Evolutionary conservation across 306 rosid species (phyloP).

Genomic region (Macrotyloma uniflorum): DNA sequence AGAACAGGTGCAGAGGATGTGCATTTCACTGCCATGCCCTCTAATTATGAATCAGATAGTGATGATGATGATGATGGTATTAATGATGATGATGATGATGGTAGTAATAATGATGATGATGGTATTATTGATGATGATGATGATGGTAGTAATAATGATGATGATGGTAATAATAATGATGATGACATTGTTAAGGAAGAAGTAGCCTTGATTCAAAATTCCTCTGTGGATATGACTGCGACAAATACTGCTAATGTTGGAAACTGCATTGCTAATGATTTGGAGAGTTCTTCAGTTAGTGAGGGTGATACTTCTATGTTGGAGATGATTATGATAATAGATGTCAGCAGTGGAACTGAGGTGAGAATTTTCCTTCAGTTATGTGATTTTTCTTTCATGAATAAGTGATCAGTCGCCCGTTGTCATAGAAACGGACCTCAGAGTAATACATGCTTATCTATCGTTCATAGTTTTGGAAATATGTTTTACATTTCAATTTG

Average conservation of each 20-base stretch:
- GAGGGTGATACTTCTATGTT: slow-evolving; percentile 50
- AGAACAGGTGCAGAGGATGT: slow-evolving; percentile 92
- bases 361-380: slow-evolving; percentile 42
- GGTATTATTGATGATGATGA: slow-evolving; percentile 29
- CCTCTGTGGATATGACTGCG: slow-evolving; percentile 37
- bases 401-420: not conserved
- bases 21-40: slow-evolving; percentile 67
- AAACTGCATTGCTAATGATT: slow-evolving; percentile 28
- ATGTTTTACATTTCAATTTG: not conserved
- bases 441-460: not conserved
- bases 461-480: slow-evolving; percentile 2
- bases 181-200: slow-evolving; percentile 43
- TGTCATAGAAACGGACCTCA: not conserved
- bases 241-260: slow-evolving; percentile 20
- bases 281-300: slow-evolving; percentile 41
- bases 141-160: slow-evolving; percentile 30
- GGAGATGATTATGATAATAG: slow-evolving; percentile 86
- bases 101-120: slow-evolving; percentile 34
- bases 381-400: not conserved
- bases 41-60: slow-evolving; percentile 52
- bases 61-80: slow-evolving; percentile 26
- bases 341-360: slow-evolving; percentile 79
- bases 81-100: slow-evolving; percentile 38
- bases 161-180: slow-evolving; percentile 26
- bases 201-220: slow-evolving; percentile 23